Evolutionary conservation across 2,329 filamentous ascomycete species (phyloP).

Genomic region (Purpureocillium lavendulum): DNA sequence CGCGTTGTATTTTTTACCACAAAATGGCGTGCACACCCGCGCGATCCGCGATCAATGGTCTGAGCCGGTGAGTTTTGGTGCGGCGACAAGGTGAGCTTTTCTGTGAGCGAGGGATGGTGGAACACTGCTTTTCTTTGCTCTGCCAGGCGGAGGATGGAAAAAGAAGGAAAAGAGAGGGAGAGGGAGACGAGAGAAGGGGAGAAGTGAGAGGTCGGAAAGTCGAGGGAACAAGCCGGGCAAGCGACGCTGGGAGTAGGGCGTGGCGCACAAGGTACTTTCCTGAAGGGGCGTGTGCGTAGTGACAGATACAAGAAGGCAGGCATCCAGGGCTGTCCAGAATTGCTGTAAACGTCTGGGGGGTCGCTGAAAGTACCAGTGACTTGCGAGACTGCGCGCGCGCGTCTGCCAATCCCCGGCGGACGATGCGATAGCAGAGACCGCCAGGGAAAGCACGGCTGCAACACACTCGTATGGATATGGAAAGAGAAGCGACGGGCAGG

Average conservation of each 20-base stretch:
- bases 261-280: conserved; percentile 1
- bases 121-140: conserved; percentile 1
- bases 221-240: conserved; percentile 9
- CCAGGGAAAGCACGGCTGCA: background rate
- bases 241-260: conserved; percentile 6
- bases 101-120: conserved; percentile 1
- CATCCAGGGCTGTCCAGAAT: conserved; percentile 4
- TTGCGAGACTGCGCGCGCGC: conserved; percentile 10
- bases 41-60: conserved; percentile 2
- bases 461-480: too few relatives aligned
- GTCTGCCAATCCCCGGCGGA: conserved; percentile 6
- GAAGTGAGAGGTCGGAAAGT: conserved; percentile 11
- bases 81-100: too few relatives aligned
- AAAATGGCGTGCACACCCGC: conserved; percentile 4
- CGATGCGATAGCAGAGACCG: background rate
- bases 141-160: conserved; percentile 4
- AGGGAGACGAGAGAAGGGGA: conserved; percentile 14
- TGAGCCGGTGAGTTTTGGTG: too few relatives aligned
- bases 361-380: conserved; percentile 13
- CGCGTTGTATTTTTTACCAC: conserved; percentile 6
- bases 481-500: too few relatives aligned
- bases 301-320: conserved; percentile 1
- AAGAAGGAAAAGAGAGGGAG: conserved; percentile 12
- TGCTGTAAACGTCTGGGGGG: conserved; percentile 11
- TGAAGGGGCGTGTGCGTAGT: background rate